phyloP scores from a whole-genome alignment of 768 basidiomycete genomes.

The Phanerochaete sordida region DNA sequence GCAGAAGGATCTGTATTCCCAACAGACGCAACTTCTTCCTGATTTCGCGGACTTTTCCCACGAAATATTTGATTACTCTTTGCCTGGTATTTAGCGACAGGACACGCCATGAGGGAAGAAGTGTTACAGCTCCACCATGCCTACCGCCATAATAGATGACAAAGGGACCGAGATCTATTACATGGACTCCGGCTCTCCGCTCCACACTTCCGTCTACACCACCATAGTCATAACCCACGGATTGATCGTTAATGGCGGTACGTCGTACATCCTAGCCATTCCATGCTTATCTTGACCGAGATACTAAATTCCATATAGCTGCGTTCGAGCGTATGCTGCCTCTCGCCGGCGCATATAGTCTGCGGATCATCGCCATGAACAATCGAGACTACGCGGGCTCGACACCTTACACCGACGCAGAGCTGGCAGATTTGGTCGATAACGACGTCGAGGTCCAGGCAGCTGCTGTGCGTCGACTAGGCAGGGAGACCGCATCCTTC shows the following conservation, averaged over 20 bases:
- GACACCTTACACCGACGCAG: conserved; percentile 16
- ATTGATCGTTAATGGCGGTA: conserved; percentile 11
- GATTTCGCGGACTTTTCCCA: too few relatives aligned
- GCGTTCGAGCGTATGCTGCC: conserved; percentile 19
- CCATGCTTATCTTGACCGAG: neutral
- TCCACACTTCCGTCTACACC: too few relatives aligned
- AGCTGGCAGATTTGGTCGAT: conserved; percentile 6
- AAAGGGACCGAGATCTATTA: conserved; percentile 12
- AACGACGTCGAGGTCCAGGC: conserved; percentile 1
- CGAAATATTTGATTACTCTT: too few relatives aligned
- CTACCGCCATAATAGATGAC: conserved; percentile 10
- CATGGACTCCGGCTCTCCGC: conserved; percentile 20
- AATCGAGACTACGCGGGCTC: conserved; percentile 27
- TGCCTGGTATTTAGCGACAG: too few relatives aligned
- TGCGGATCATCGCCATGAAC: conserved; percentile 24
- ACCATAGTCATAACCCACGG: conserved; percentile 3
- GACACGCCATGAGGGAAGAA: too few relatives aligned
- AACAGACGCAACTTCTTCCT: too few relatives aligned
- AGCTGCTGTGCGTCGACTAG: neutral
- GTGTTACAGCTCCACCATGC: conserved; percentile 5
- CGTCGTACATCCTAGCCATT: neutral
- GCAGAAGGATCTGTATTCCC: too few relatives aligned
- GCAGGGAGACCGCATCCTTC: conserved; percentile 1
- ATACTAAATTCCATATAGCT: neutral
- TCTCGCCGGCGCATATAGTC: conserved; percentile 10